Evolutionary conservation across 1,139 yeast genomes (phyloP), one percentile per base, ranked within the genome.

Genomic region (Pneumocystis jirovecii): DNA sequence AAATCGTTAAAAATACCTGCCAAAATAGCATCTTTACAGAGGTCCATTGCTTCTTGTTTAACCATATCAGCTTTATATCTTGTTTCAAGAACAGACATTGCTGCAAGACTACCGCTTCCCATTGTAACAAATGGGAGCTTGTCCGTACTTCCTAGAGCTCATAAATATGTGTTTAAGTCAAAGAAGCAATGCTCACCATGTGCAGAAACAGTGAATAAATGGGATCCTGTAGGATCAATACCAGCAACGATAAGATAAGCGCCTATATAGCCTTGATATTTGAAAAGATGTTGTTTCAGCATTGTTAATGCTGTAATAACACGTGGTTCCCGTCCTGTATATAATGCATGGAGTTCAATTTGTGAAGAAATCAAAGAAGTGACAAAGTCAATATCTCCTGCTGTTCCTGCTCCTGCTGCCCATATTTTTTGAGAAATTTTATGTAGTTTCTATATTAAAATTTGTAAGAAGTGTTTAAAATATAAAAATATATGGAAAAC

Each of bases 1-100:
- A 93, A 82, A 81, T 93, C 98, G 77, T 93, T 93, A 96, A 97
- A 93, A 73, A 93, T 91, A 82, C 98, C 98, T 42, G 96, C 89
- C 77, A 89, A 89, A 73, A 93, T 93, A 61, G 98, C 98, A 71
- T 88, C 90, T 5, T 96, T 82, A 69, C 96, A 93, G 68, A 93
- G 81, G 70, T 83, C 83, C 78, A 91, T 85, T 31, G 97, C 98
- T 74, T 89, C 96, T 64, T 90, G 96, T 74, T 80, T 86, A 34
- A 85, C 81, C 80, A 93, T 78, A 69, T 83, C 89, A 69, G 83
- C 85, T 72, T 81, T 84, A 95, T 96, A 93, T 70, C 85, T 82
- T 60, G 95, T 83, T 77, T 93, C 98, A 72, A 93, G 80, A 31
- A 93, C 95, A 1, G 98, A 96, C 96, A 93, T 93, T 19, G 98